Evolutionary conservation across 2,329 filamentous ascomycete species (phyloP), one percentile per base, ranked within the genome.

Genomic region (Passalora sequoiae): DNA sequence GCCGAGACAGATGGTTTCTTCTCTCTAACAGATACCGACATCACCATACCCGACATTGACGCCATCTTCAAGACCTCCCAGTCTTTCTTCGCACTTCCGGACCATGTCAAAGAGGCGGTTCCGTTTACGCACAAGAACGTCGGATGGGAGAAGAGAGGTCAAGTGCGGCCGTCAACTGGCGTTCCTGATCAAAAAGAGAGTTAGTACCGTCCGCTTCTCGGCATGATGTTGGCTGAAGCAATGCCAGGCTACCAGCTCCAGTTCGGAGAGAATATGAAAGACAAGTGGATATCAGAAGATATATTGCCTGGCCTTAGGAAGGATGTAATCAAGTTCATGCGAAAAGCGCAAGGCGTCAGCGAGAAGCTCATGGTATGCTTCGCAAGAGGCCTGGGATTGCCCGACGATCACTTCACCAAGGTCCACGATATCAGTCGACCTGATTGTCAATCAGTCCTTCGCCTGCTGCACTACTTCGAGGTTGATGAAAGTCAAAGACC

Each of bases 1-100:
- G 75, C 78, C 2, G 76, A 80, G 51, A 74, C 74, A 6, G 71
- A 73, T 40, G 77, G 78, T n/a, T 80, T 81, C 67, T 81, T 81
- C 63, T 73, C 71, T 24, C 53, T 81, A 1, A 60, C 71, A 12
- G 67, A 79, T 55, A 78, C 80, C 49, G 74, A 71, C n/a, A 74
- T 81, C 49, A 61, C 69, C 2, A 51, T 58, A 16, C 49, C 62
- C 2, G 69, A 74, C 19, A 70, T 81, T 16, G 69, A 77, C n/a
- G 55, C 56, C 19, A 75, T 77, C 49, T 79, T 79, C 54, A 56
- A 57, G 0, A 64, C 67, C 9, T 74, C 76, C 0, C 68, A 72
- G 47, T 59, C 62, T 17, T 80, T 81, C 66, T 81, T 81, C 62
- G 53, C 64, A 12, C 69, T 78, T 6, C 66, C 73, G 0, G 71